A percentile compares a stretch with the other conserved stretches of the same genome.
Conservation (phyloP, 345 rosid genomes). For the Sisymbrium irio region DNA sequence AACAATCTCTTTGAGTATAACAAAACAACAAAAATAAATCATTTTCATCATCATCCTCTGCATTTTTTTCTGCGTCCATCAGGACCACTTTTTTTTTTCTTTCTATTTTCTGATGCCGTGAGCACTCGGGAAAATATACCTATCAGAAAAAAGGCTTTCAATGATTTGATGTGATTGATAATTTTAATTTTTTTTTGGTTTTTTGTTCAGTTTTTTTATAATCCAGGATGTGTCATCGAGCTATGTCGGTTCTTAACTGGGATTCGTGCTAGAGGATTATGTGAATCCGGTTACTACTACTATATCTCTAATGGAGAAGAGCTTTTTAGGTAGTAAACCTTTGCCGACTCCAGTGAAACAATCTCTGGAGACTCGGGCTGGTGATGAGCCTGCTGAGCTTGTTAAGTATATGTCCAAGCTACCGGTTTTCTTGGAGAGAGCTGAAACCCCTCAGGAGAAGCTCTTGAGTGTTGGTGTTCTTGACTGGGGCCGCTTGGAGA, state of each 20-base stretch:
- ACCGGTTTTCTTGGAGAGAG: conserved; percentile 76
- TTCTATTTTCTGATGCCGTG: neutral
- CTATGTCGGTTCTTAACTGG: neutral
- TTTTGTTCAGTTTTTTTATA: neutral
- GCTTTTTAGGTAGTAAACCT: conserved; percentile 4
- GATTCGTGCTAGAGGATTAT: conserved; percentile 14
- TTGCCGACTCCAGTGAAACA: conserved; percentile 10
- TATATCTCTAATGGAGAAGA: conserved; percentile 19
- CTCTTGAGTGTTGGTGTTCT: conserved; percentile 87
- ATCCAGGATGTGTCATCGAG: conserved; percentile 13
- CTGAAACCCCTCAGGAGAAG: conserved; percentile 52
- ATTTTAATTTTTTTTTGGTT: conserved; percentile 2
- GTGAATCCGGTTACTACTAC: conserved; percentile 7
- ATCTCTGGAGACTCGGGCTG: conserved; percentile 9
- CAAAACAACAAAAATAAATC: neutral
- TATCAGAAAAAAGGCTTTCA: neutral
- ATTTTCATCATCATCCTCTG: neutral
- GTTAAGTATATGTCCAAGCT: conserved; percentile 86
- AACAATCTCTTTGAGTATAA: neutral
- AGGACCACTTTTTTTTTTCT: conserved; percentile 14
- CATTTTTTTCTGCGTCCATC: conserved; percentile 23
- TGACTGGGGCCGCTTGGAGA: conserved; percentile 84
- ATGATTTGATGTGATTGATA: conserved; percentile 6
- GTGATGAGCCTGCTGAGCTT: conserved; percentile 67
- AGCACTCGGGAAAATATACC: neutral